A percentile compares a stretch with the other conserved stretches of the same genome.
phyloP scores from a whole-genome alignment of 208 protist species.

The Trichomonas tenax region DNA sequence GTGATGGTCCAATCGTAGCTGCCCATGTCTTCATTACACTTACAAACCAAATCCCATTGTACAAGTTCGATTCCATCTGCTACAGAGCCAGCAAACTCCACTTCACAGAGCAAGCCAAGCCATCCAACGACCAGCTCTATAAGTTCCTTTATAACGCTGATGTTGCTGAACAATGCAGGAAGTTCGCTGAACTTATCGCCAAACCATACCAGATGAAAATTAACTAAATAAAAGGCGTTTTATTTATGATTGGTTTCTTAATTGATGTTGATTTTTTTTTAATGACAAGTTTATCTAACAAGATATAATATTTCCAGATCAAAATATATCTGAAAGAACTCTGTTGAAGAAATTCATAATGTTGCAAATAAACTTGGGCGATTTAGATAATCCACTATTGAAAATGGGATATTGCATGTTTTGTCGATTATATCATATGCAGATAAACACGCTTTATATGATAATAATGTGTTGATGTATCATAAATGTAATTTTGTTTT shows the following conservation, averaged over 20 bases:
- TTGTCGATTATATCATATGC: too few relatives aligned
- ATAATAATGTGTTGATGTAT: too few relatives aligned
- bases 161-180: background rate
- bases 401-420: too few relatives aligned
- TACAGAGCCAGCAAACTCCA: background rate
- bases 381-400: too few relatives aligned
- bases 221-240: background rate
- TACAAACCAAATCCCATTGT: background rate
- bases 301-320: too few relatives aligned
- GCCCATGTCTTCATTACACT: background rate
- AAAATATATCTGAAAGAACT: too few relatives aligned
- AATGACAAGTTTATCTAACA: too few relatives aligned
- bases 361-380: too few relatives aligned
- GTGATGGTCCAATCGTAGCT: background rate
- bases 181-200: background rate
- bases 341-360: too few relatives aligned
- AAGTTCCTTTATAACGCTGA: background rate
- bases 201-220: background rate
- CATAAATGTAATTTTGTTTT: too few relatives aligned
- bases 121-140: background rate
- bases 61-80: background rate
- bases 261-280: too few relatives aligned
- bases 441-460: too few relatives aligned
- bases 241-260: background rate
- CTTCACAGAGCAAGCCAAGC: background rate